phyloP scores from a whole-genome alignment of 2,329 filamentous ascomycete genomes.

The Aspergillus brunneoviolaceus region DNA sequence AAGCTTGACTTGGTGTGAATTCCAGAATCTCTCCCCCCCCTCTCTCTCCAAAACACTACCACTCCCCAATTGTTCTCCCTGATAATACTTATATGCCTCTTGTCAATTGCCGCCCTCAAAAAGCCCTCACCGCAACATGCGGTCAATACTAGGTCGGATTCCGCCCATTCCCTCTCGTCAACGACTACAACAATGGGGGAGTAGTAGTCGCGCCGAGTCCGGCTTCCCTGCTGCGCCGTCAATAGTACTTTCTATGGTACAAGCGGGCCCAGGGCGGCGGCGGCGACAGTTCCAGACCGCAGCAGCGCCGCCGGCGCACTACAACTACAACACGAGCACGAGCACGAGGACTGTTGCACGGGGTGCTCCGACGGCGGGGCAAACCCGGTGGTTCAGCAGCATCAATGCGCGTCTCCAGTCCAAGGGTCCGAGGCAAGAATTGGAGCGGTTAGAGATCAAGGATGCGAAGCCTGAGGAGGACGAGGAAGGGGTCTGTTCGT shows the following conservation, averaged over 20 bases:
- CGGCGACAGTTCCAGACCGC: too few species aligned
- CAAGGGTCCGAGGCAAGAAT: neutral
- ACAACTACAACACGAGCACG: too few species aligned
- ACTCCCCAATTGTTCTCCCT: neutral
- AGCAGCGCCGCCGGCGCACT: too few species aligned
- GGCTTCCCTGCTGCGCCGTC: neutral
- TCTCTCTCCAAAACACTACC: neutral
- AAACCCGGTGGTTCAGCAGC: neutral
- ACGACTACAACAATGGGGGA: neutral
- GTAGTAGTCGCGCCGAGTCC: neutral
- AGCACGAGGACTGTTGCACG: neutral
- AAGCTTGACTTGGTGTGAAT: neutral
- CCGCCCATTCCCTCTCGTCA: neutral
- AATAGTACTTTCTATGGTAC: neutral
- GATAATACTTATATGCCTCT: neutral
- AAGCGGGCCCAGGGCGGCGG: neutral
- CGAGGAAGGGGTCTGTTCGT: constrained; percentile 17
- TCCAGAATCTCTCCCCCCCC: neutral
- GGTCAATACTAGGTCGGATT: constrained; percentile 1
- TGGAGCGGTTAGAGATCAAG: neutral
- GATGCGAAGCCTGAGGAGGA: neutral
- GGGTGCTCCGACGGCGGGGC: neutral
- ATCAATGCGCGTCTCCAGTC: neutral
- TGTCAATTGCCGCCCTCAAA: neutral
- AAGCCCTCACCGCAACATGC: constrained; percentile 5